Conservation (phyloP, 2,329 filamentous ascomycete genomes). For the Massarina eburnea region DNA sequence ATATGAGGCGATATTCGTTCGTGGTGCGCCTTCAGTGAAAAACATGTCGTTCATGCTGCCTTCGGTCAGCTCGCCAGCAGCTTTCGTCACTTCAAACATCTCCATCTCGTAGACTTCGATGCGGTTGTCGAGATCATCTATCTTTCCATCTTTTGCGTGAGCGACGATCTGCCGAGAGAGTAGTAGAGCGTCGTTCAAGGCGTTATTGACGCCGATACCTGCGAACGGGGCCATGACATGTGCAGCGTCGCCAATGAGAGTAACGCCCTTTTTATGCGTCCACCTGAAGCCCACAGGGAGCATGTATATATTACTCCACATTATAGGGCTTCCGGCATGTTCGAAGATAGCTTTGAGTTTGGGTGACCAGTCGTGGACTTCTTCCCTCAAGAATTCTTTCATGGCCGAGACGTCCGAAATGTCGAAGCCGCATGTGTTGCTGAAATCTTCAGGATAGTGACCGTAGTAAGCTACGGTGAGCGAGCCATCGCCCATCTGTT, state of each 20-base stretch:
- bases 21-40: slow-evolving; percentile 51
- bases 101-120: slow-evolving; percentile 38
- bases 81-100: slow-evolving; percentile 42
- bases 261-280: slow-evolving; percentile 37
- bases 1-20: slow-evolving; percentile 46
- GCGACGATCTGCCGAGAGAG: slow-evolving; percentile 37
- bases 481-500: slow-evolving; percentile 36
- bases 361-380: slow-evolving; percentile 35
- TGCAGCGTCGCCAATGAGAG: slow-evolving; percentile 59
- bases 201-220: slow-evolving; percentile 61
- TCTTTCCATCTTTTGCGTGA: slow-evolving; percentile 13
- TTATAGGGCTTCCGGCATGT: slow-evolving; percentile 17
- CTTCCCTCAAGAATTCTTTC: slow-evolving; percentile 20
- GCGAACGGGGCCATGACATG: slow-evolving; percentile 60
- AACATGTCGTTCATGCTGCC: slow-evolving; percentile 53
- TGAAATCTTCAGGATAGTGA: slow-evolving; percentile 26
- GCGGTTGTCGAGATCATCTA: slow-evolving; percentile 22
- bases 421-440: slow-evolving; percentile 20
- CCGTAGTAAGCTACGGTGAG: slow-evolving; percentile 13
- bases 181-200: slow-evolving; percentile 54
- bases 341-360: slow-evolving; percentile 28
- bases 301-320: slow-evolving; percentile 41
- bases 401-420: slow-evolving; percentile 17
- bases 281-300: slow-evolving; percentile 44
- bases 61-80: slow-evolving; percentile 41